These are phyloP conservation scores for Suillus alpinus DNA, from an alignment of 768 basidiomycete genomes.

Conservation along the genomic window DNA sequence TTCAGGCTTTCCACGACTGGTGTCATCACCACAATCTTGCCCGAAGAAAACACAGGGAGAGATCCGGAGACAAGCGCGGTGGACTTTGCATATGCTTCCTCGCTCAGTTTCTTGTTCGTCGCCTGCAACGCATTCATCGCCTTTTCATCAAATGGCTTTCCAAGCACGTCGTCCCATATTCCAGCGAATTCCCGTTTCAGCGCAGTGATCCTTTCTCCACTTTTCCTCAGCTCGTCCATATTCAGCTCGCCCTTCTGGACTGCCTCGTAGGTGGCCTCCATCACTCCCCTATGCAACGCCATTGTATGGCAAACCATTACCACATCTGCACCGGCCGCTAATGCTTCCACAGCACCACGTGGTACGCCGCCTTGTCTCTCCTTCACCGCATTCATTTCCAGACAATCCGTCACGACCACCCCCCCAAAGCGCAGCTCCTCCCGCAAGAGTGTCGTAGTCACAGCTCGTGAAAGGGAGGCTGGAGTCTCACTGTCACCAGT, in stretches of 20 bases:
- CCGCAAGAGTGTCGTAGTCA: slow-evolving; percentile 54
- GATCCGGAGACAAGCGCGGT: slow-evolving; percentile 47
- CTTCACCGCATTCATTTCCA: slow-evolving; percentile 72
- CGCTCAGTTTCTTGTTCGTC: slow-evolving; percentile 41
- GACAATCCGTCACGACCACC: slow-evolving; percentile 69
- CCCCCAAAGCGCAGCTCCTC: slow-evolving; percentile 51
- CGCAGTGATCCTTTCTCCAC: slow-evolving; percentile 43
- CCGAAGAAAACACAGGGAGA: slow-evolving; percentile 24
- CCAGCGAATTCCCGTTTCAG: slow-evolving; percentile 54
- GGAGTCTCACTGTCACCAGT: slow-evolving; percentile 51
- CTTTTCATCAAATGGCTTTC: slow-evolving; percentile 23
- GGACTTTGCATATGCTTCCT: slow-evolving; percentile 44
- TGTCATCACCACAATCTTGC: slow-evolving; percentile 47
- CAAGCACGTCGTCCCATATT: slow-evolving; percentile 40
- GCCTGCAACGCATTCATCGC: slow-evolving; percentile 30
- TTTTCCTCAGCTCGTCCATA: slow-evolving; percentile 35
- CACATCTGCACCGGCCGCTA: slow-evolving; percentile 68
- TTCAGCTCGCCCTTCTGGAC: slow-evolving; percentile 42
- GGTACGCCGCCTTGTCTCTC: slow-evolving; percentile 41
- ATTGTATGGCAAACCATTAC: slow-evolving; percentile 73
- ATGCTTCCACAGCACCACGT: slow-evolving; percentile 52
- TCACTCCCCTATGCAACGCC: slow-evolving; percentile 48
- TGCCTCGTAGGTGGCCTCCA: slow-evolving; percentile 51
- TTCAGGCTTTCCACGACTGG: slow-evolving; percentile 59
- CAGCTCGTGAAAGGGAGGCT: slow-evolving; percentile 51